Evolutionary conservation across 768 basidiomycete species (phyloP).

Genomic region (Serendipita sp.): DNA sequence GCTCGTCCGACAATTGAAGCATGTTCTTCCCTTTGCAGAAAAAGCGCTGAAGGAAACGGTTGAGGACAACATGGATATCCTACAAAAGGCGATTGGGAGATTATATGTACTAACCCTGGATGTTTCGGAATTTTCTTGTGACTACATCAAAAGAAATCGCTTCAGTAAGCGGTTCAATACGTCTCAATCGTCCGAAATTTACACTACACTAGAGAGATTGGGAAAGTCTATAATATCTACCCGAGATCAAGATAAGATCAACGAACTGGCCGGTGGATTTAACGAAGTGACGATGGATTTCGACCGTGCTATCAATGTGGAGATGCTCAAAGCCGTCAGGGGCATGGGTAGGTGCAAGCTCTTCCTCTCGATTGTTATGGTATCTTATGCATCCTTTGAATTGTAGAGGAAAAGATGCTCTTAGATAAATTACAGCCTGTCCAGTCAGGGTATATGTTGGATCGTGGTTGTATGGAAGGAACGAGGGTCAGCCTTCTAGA

Average conservation of each 20-base stretch:
- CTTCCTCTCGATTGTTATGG: neutral
- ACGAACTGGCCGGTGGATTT: neutral
- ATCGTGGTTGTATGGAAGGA: neutral
- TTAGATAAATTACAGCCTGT: neutral
- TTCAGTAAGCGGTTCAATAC: neutral
- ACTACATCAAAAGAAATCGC: neutral
- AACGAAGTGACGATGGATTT: neutral
- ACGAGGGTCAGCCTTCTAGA: neutral
- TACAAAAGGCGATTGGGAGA: neutral
- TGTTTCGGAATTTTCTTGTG: neutral
- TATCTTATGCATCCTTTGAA: neutral
- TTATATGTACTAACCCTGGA: neutral
- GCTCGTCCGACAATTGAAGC: neutral
- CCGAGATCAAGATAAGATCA: neutral
- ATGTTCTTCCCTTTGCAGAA: neutral
- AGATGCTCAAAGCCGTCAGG: neutral
- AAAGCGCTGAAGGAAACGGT: neutral
- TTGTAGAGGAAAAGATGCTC: neutral
- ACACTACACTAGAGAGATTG: neutral
- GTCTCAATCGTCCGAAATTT: neutral
- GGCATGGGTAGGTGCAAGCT: neutral
- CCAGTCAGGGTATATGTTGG: neutral
- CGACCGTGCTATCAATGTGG: neutral
- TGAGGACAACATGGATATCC: neutral
- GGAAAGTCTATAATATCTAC: neutral